Base-by-base conservation (phyloP, 768 basidiomycete species). In the Auriscalpium microsporum region DNA sequence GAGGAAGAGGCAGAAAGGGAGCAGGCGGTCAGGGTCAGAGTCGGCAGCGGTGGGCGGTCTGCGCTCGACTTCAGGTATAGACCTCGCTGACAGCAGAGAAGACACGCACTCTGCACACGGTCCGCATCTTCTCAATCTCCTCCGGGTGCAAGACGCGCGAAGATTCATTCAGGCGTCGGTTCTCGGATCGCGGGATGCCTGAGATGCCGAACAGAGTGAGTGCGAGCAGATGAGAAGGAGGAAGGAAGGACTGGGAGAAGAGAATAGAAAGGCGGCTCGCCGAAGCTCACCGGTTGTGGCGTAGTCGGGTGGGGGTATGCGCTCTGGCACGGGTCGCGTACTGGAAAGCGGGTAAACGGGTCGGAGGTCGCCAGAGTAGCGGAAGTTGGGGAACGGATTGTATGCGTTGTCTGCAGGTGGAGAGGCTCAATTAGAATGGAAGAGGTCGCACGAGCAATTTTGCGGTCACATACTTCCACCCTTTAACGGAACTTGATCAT, bases 301-400 rank as follows among this genome's bases (percentile, higher is more conserved):
- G 72, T 97, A 96, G 64, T 98, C 96, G 4, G 96, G 96, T 54
- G 82, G 75, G 10, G 78, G 79, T 62, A 99, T 96, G 65, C 92
- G 84, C 28, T 77, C 79, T 8, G 94, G 95, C 4, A 98, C 83
- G 5, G 65, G 66, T 36, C 94, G 83, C 61, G 75, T 85, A 4
- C 83, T 73, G 28, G 90, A 88, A 44, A 96, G 76, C n/a, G 94
- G 94, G 71, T 97, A 96, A 36, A 81, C 76, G 1, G 94, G 93
- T 60, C 87, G 79, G 56, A 95, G 55, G 1, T 81, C 61, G 36
- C 94, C 94, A 16, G 93, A 88, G 71, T 80, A 97, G n/a, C 70
- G 63, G 70, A 81, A 91, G 63, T 74, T 80, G 9, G 82, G 79
- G 72, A 91, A 90, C 0, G 90, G 90, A 63, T 92, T 86, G 68